phyloP scores from a whole-genome alignment of 768 basidiomycete genomes.

The Tulasnella sp. region DNA sequence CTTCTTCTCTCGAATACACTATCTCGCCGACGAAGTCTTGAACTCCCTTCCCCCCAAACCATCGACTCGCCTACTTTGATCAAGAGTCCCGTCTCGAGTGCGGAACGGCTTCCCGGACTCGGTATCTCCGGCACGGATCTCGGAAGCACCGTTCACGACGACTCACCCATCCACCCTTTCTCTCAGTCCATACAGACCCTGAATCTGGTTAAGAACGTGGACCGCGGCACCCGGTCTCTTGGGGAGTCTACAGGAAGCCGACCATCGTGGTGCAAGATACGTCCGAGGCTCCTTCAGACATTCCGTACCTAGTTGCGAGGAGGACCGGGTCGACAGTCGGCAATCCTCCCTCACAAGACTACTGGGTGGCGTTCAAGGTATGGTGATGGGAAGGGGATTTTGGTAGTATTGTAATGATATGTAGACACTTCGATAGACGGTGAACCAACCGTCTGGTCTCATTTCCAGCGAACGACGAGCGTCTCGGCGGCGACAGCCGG shows the following conservation, averaged over 20 bases:
- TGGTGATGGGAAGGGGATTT: no score
- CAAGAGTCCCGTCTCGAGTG: constrained; percentile 10
- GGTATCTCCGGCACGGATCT: background rate
- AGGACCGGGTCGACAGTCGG: no score
- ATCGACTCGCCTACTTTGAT: background rate
- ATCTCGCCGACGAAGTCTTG: background rate
- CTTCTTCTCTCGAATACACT: background rate
- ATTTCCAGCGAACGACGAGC: no score
- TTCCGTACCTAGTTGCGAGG: background rate
- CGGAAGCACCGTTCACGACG: background rate
- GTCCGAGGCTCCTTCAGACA: constrained; percentile 1
- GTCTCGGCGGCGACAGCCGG: no score
- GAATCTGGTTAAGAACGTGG: constrained; percentile 8
- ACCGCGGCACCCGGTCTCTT: background rate
- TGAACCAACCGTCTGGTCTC: no score
- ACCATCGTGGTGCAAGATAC: constrained; percentile 26
- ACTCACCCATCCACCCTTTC: background rate
- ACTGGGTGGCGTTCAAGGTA: no score
- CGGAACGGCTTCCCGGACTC: background rate
- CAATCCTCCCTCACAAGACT: no score
- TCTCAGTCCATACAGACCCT: constrained; percentile 26
- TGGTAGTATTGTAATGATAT: no score
- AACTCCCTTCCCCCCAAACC: background rate
- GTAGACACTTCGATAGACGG: no score
- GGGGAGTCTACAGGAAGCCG: background rate